phyloP scores from a whole-genome alignment of 495 filamentous ascomycete genomes.

The Geopyxis carbonaria region DNA sequence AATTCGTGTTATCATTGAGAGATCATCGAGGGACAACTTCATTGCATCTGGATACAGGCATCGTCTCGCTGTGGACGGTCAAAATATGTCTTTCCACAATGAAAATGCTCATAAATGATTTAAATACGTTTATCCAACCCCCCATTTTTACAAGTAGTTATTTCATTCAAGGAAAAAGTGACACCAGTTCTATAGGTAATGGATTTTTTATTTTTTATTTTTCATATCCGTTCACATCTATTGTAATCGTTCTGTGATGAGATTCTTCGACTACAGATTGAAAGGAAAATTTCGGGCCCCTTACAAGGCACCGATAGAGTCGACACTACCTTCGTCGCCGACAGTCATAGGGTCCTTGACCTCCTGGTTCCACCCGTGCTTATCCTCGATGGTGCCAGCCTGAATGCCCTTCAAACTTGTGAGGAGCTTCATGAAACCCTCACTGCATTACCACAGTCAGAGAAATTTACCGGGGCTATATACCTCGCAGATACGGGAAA shows the following conservation, averaged over 20 bases:
- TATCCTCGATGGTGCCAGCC: slow-evolving; percentile 55
- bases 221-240: neutral
- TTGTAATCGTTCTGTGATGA: too few relatives aligned
- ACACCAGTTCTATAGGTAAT: neutral
- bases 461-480: neutral
- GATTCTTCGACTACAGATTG: neutral
- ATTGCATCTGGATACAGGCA: too few relatives aligned
- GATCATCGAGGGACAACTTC: too few relatives aligned
- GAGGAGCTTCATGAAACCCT: slow-evolving; percentile 50
- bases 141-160: too few relatives aligned
- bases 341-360: slow-evolving; percentile 30
- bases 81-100: too few relatives aligned
- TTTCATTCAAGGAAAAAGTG: neutral
- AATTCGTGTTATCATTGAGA: too few relatives aligned
- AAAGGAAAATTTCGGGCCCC: neutral
- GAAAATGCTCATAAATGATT: too few relatives aligned
- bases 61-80: too few relatives aligned
- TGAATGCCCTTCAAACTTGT: slow-evolving; percentile 73
- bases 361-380: slow-evolving; percentile 51
- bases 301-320: slow-evolving; percentile 9
- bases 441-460: slow-evolving; percentile 51
- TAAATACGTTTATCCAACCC: too few relatives aligned
- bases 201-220: neutral
- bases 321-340: neutral
- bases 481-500: slow-evolving; percentile 28